Percentiles rank a stretch among this genome's conserved stretches.
Evolutionary conservation across 2,329 filamentous ascomycete species (phyloP).

Genomic region (Elsinoe necatrix): DNA sequence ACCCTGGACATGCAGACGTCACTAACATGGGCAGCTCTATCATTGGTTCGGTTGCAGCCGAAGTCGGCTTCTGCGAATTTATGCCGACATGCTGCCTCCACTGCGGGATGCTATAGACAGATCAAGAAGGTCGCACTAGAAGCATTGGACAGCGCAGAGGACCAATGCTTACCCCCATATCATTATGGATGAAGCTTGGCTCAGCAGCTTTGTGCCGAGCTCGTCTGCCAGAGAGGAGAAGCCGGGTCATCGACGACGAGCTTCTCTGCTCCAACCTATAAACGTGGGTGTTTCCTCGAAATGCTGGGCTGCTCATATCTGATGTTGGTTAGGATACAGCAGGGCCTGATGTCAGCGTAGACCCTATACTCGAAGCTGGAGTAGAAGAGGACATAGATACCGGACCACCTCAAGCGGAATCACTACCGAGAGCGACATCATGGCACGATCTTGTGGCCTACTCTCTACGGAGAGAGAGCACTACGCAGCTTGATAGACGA

Average conservation of each 20-base stretch:
- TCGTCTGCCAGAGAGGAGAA: slow-evolving; percentile 44
- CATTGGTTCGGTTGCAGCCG: slow-evolving; percentile 11
- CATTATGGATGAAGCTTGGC: slow-evolving; percentile 65
- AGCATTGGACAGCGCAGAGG: background rate
- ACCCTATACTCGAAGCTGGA: slow-evolving; percentile 49
- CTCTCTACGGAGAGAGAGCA: slow-evolving; percentile 48
- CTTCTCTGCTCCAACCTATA: slow-evolving; percentile 55
- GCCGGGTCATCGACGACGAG: slow-evolving; percentile 54
- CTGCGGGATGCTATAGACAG: background rate
- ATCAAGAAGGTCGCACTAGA: background rate
- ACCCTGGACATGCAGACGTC: slow-evolving; percentile 12
- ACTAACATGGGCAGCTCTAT: background rate
- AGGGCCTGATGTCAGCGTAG: slow-evolving; percentile 46
- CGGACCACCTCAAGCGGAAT: slow-evolving; percentile 57
- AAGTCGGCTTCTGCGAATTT: background rate
- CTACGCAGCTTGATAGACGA: slow-evolving; percentile 36
- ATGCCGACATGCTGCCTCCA: background rate
- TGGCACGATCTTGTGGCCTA: slow-evolving; percentile 66
- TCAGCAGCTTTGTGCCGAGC: slow-evolving; percentile 61
- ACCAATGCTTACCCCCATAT: background rate
- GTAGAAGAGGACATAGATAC: slow-evolving; percentile 49
- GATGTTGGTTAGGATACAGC: slow-evolving; percentile 46
- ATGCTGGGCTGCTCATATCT: slow-evolving; percentile 25
- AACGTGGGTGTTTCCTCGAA: slow-evolving; percentile 34
- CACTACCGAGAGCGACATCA: slow-evolving; percentile 62